A percentile compares a stretch with the other conserved stretches of the same genome.
phyloP scores from a whole-genome alignment of 2,329 filamentous ascomycete species.

The Colletotrichum lini region DNA sequence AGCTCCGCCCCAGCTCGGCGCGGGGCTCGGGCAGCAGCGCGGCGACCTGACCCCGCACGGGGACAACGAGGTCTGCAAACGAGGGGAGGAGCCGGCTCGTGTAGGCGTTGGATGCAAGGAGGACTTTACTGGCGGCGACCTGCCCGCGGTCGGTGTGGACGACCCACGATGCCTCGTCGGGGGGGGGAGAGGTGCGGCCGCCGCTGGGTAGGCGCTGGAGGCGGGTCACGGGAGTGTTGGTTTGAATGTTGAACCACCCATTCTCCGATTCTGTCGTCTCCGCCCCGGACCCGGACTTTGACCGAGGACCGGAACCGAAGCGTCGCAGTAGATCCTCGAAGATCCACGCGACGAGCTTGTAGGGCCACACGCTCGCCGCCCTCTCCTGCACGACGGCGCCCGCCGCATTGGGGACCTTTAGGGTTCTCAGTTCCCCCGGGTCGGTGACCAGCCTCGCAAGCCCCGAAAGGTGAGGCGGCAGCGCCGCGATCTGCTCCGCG shows the following conservation, averaged over 20 bases:
- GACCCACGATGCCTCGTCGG: slow-evolving; percentile 62
- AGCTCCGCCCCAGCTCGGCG: slow-evolving; percentile 67
- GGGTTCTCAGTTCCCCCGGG: slow-evolving; percentile 59
- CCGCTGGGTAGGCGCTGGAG: slow-evolving; percentile 54
- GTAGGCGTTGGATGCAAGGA: slow-evolving; percentile 89
- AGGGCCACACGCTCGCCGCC: slow-evolving; percentile 84
- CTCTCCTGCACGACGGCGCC: slow-evolving; percentile 76
- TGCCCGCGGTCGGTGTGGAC: slow-evolving; percentile 79
- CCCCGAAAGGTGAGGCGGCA: slow-evolving; percentile 73
- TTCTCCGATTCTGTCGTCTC: slow-evolving; percentile 40
- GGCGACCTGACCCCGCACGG: slow-evolving; percentile 81
- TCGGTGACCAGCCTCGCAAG: slow-evolving; percentile 59
- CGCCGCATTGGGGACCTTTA: slow-evolving; percentile 69
- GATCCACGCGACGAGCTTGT: slow-evolving; percentile 84
- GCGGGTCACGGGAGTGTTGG: slow-evolving; percentile 74
- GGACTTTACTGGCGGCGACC: slow-evolving; percentile 73
- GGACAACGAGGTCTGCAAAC: slow-evolving; percentile 81
- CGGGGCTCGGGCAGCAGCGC: slow-evolving; percentile 67
- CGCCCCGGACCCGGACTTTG: slow-evolving; percentile 42
- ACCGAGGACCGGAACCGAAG: slow-evolving; percentile 45
- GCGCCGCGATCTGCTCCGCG: slow-evolving; percentile 62
- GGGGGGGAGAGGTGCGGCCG: slow-evolving; percentile 6
- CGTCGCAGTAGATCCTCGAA: slow-evolving; percentile 70
- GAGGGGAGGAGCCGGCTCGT: slow-evolving; percentile 81
- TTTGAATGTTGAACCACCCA: slow-evolving; percentile 77